Conservation (phyloP, 768 basidiomycete species). For the Favolaschia claudopus region DNA sequence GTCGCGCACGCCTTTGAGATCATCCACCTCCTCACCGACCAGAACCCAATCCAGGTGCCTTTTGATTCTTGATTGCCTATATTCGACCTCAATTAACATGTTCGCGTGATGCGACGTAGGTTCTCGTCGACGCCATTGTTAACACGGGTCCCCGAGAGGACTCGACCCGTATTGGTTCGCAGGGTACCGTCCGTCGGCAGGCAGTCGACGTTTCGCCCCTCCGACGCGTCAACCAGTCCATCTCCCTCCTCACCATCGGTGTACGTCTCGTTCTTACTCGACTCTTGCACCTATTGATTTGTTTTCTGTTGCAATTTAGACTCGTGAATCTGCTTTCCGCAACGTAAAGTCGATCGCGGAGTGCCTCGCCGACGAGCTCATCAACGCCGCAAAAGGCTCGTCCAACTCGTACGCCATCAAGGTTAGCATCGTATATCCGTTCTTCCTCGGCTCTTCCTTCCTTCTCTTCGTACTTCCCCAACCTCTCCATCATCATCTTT, state of each 20-base stretch:
- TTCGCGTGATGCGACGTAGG: slow-evolving; percentile 48
- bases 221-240: slow-evolving; percentile 96
- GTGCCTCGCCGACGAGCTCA: slow-evolving; percentile 98
- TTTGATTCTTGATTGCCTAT: not conserved
- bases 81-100: not conserved
- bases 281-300: not conserved
- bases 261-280: slow-evolving; percentile 56
- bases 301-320: slow-evolving; percentile 53
- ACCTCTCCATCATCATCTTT: too few relatives aligned
- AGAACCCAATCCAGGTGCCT: slow-evolving; percentile 97
- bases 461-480: too few relatives aligned
- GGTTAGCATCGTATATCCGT: slow-evolving; percentile 51
- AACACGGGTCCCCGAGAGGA: slow-evolving; percentile 99
- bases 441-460: not conserved
- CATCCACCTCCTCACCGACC: slow-evolving; percentile 99
- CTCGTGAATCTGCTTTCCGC: slow-evolving; percentile 99
- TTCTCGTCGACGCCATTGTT: slow-evolving; percentile 97
- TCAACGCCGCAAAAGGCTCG: slow-evolving; percentile 99
- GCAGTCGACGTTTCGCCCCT: slow-evolving; percentile 99
- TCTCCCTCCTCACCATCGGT: slow-evolving; percentile 93
- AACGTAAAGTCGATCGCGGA: slow-evolving; percentile 99
- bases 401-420: slow-evolving; percentile 99
- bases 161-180: slow-evolving; percentile 99
- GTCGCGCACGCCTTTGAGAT: slow-evolving; percentile 99
- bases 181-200: slow-evolving; percentile 99